Evolutionary conservation across 2,329 filamentous ascomycete genomes (phyloP), one percentile per base, ranked within the genome.

Genomic region (Colletotrichum sp.): DNA sequence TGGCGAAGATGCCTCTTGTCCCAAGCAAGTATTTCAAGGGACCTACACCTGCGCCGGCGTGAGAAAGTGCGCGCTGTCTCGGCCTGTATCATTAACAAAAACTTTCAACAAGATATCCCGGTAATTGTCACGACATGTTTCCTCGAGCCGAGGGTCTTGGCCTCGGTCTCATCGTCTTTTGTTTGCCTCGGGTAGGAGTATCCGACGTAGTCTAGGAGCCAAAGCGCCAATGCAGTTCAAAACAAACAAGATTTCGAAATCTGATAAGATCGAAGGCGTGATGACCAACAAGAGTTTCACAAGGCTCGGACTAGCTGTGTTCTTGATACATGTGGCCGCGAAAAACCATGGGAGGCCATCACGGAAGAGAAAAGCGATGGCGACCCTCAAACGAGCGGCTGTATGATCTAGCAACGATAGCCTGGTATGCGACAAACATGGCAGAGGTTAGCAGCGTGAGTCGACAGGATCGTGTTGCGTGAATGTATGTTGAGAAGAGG

Each of bases 1-100:
- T 98, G 36, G 90, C 92, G 10, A 96, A 96, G 88, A 97, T 98
- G 96, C 96, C 96, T 2, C 98, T 98, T 84, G 90, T 98, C 68
- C 90, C 92, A 67, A 92, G 90, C 80, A 96, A 95, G 86, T 98
- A 98, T 85, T 94, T 90, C 85, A 93, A 88, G 84, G 85, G 83
- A 28, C 71, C 77, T n/a, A 75, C 34, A 59, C 71, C 74, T 26
- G 77, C 77, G 10, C 75, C 75, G 28, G 77, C 71, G 18, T 77
- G 44, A 49, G 44, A 49, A 65, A 52, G 26, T 32, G 4, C 7
- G 59, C 15, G 18, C 21, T 24, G 4, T 34, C 7, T 52, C 59
- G 24, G 62, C 21, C 24, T 77, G 66, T 74, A 70, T 71, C 24
- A 71, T 70, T 60, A 78, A n/a, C 55, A 68, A 44, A 24, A 72